Evolutionary conservation across 768 basidiomycete genomes (phyloP), one percentile per base, ranked within the genome.

Genomic region (Strobilomyces echinocephalus): DNA sequence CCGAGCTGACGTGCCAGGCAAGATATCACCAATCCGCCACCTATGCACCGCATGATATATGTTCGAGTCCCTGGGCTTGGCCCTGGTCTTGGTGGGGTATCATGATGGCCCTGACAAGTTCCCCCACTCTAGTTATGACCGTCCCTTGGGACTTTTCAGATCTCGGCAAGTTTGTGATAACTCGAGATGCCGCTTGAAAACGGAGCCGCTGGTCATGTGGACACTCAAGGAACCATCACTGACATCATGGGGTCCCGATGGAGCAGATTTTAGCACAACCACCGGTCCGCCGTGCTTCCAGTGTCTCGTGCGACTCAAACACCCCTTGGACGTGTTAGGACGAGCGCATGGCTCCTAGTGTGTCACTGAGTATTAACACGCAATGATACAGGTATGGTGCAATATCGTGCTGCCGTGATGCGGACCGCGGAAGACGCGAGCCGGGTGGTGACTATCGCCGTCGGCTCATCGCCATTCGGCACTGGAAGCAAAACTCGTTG

Each of bases 401-500:
- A 55, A 62, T 62, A 49, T n/a, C n/a, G 53, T 60, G 68, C 44
- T 56, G 52, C 57, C 64, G 49, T 39, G 31, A 45, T 49, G 38
- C 46, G 33, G 5, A 40, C 10, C 10, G 20, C 41, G 49, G 41
- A 46, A 48, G 52, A 31, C 34, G 35, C 30, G 39, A 48, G 18
- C 36, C 31, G 53, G 50, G 24, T 30, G 12, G 51, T 44, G 15
- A 39, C 69, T 53, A 57, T 21, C 49, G 64, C 45, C 63, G 66
- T 16, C 72, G 72, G 28, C 69, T 72, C 41, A 74, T 75, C 10
- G 85, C 84, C 52, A 83, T 79, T 35, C 82, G 79, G 67, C 87
- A 90, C 43, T 80, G 79, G 61, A 78, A 83, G 66, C 87, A 90
- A 54, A 74, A 83, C 49, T 88, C 85, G 61, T 88, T 79, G 60